Evolutionary conservation across 768 basidiomycete species (phyloP).

Genomic region (Rhizopogon salebrosus): DNA sequence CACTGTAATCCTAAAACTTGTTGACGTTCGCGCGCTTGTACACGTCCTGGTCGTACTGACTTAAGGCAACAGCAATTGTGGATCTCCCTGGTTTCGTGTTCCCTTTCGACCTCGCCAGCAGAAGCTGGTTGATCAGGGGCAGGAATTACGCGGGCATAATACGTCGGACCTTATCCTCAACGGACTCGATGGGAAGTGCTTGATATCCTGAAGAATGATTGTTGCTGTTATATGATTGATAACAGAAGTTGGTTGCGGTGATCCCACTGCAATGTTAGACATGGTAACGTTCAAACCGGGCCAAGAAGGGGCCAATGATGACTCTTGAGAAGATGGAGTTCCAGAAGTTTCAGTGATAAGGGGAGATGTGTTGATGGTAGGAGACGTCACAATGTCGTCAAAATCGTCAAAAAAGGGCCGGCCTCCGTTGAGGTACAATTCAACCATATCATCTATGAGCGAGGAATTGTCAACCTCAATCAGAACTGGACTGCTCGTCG

Average conservation of each 20-base stretch:
- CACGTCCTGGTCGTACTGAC: slow-evolving; percentile 18
- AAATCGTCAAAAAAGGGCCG: not conserved
- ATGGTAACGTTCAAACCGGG: not conserved
- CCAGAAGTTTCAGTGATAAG: not conserved
- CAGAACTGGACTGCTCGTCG: too few relatives aligned
- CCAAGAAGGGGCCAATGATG: not conserved
- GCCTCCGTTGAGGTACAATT: not conserved
- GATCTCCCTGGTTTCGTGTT: slow-evolving; percentile 32
- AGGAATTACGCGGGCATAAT: slow-evolving; percentile 26
- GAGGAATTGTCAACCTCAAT: not conserved
- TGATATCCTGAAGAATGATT: slow-evolving; percentile 3
- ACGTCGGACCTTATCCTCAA: slow-evolving; percentile 1
- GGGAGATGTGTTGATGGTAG: not conserved
- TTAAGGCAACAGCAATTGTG: slow-evolving; percentile 29
- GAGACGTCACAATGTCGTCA: not conserved
- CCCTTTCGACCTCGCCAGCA: slow-evolving; percentile 25
- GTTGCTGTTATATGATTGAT: too few relatives aligned
- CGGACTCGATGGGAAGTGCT: not conserved
- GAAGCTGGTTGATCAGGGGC: slow-evolving; percentile 19
- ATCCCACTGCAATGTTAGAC: not conserved
- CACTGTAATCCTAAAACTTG: slow-evolving; percentile 21
- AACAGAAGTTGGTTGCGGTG: not conserved
- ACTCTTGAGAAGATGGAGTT: not conserved
- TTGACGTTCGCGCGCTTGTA: too few relatives aligned
- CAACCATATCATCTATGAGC: not conserved